Percentiles rank a stretch among this genome's conserved stretches.
Evolutionary conservation across 2,329 filamentous ascomycete species (phyloP).

Genomic region (Hirsutella thompsonii): DNA sequence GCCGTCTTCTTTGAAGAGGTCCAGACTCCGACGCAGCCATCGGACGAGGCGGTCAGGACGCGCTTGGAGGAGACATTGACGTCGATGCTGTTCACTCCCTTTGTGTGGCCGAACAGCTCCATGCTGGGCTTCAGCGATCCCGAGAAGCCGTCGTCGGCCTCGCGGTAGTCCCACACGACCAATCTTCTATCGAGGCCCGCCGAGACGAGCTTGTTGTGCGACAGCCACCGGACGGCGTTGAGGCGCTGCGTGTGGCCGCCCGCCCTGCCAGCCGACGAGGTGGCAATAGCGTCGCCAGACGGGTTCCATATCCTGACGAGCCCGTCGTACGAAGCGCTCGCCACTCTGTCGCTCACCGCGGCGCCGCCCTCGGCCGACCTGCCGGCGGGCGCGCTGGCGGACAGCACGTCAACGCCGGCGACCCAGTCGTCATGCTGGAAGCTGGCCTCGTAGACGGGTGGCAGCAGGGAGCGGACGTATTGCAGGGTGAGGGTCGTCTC

Average conservation of each 20-base stretch:
- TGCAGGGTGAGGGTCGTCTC: conserved; percentile 82
- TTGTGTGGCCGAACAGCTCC: conserved; percentile 74
- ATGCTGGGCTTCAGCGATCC: conserved; percentile 57
- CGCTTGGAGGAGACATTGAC: conserved; percentile 62
- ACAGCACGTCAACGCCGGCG: conserved; percentile 71
- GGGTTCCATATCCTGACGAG: conserved; percentile 80
- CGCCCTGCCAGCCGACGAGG: conserved; percentile 50
- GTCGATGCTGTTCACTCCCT: conserved; percentile 60
- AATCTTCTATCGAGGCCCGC: conserved; percentile 76
- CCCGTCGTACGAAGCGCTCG: conserved; percentile 93
- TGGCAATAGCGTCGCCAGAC: conserved; percentile 73
- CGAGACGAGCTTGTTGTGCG: conserved; percentile 65
- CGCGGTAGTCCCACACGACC: conserved; percentile 78
- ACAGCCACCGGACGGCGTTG: conserved; percentile 76
- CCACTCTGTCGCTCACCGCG: conserved; percentile 43
- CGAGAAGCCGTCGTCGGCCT: conserved; percentile 46
- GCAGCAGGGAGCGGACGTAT: conserved; percentile 84
- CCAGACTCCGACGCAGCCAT: conserved; percentile 82
- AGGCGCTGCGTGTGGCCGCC: conserved; percentile 67
- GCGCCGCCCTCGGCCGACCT: conserved; percentile 22
- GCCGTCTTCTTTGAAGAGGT: conserved; percentile 64
- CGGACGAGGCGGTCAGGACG: conserved; percentile 74
- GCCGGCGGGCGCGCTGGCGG: conserved; percentile 48
- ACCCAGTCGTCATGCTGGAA: conserved; percentile 99
- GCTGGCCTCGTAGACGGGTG: conserved; percentile 76